A percentile compares a stretch with the other conserved stretches of the same genome.
phyloP scores from a whole-genome alignment of 2,329 filamentous ascomycete species.

The Venturia pyrina region DNA sequence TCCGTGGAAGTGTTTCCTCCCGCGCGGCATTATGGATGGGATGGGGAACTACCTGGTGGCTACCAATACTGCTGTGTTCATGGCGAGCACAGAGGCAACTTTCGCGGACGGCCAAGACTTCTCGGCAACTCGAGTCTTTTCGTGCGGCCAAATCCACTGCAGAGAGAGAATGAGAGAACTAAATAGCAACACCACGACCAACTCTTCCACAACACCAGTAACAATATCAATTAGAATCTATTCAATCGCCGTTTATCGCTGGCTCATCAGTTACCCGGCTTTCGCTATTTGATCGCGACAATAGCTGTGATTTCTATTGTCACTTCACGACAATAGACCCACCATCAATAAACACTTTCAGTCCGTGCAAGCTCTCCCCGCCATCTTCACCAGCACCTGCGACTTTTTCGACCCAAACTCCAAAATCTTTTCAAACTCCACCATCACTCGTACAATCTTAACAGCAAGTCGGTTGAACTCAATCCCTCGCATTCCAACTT shows the following conservation, averaged over 20 bases:
- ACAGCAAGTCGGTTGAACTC: neutral
- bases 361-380: neutral
- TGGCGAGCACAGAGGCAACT: neutral
- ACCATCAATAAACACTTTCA: neutral
- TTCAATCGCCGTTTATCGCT: neutral
- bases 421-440: neutral
- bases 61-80: neutral
- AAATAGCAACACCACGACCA: too few relatives aligned
- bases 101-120: neutral
- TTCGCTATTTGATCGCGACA: neutral
- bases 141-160: neutral
- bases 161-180: neutral
- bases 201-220: neutral
- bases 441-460: neutral
- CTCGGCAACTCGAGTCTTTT: neutral
- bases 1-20: slow-evolving; percentile 46
- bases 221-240: neutral
- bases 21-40: slow-evolving; percentile 6
- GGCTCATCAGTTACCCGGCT: neutral
- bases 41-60: neutral
- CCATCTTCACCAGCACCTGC: neutral
- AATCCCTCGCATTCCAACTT: neutral
- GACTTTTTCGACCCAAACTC: neutral
- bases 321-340: neutral
- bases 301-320: neutral